Evolutionary conservation across 2,329 filamentous ascomycete genomes (phyloP), one percentile per base, ranked within the genome.

Genomic region (Fusarium nelsonii): DNA sequence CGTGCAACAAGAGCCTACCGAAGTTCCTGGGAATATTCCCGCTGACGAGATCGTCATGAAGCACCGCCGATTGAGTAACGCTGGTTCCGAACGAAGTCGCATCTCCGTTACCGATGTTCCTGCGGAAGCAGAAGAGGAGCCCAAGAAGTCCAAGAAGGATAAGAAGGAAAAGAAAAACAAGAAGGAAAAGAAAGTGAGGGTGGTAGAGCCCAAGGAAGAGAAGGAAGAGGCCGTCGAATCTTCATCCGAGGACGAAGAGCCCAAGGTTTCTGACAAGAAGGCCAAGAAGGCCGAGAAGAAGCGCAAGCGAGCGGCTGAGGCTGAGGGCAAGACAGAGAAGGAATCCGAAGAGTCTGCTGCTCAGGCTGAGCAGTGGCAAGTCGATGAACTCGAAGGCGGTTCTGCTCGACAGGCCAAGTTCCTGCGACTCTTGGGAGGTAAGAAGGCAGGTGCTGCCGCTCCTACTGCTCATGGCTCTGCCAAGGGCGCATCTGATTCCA

Each of bases 331-430:
- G 48, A 65, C 63, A 39, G 68, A 67, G 20, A 68, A 73, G 39
- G 63, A 66, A 11, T 36, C 53, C 30, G 40, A 30, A 11, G 56
- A 70, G 12, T 26, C 30, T 12, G 43, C 43, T 14, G 60, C 65
- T 33, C 63, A 71, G 56, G 76, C 74, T 4, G 84, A 84, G 73
- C 78, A 83, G 65, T 88, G 86, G 86, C 85, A 87, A 63, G 84
- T 87, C 28, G 75, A 79, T 18, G 82, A 79, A 34, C 80, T 89
- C 34, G 83, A 82, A 39, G 87, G 87, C 33, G 85, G 83, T 23
- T 70, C 78, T 18, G 79, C 80, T 49, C 81, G 87, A 14, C 85
- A 88, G 70, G 78, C 79, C 63, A 89, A 89, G 77, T 88, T 88
- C 64, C 76, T 88, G 71, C 81, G 85, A 33, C 82, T 89, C 2